These are phyloP conservation scores for Talaromyces sp. DNA, from an alignment of 2,329 filamentous ascomycete genomes.

Conservation along the genomic window DNA sequence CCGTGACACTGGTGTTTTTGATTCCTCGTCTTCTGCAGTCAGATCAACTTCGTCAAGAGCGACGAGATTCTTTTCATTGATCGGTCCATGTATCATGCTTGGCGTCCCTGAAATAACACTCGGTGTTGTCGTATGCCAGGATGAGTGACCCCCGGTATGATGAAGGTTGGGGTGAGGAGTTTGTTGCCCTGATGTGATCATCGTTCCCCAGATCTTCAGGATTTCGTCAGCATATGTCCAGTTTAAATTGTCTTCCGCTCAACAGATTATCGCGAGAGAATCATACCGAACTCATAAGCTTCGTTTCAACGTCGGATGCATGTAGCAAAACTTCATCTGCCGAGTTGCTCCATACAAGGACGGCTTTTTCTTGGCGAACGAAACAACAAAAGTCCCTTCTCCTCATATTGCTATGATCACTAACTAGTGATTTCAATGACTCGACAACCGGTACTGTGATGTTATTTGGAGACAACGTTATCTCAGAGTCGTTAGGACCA, in stretches of 20 bases:
- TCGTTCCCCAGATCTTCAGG: constrained; percentile 8
- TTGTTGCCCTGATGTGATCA: constrained; percentile 8
- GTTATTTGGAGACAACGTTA: constrained; percentile 9
- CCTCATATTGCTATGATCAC: constrained; percentile 4
- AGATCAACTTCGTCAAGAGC: constrained; percentile 11
- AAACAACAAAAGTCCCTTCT: constrained; percentile 12
- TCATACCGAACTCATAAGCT: constrained; percentile 11
- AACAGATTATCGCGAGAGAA: not conserved
- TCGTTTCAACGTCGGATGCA: constrained; percentile 10
- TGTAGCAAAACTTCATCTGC: constrained; percentile 10
- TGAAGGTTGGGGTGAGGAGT: constrained; percentile 5
- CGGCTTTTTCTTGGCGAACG: constrained; percentile 8
- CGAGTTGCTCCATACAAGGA: constrained; percentile 8
- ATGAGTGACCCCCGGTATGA: constrained; percentile 1
- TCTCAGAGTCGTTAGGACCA: constrained; percentile 7
- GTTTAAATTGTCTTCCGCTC: not conserved
- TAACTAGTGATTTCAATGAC: constrained; percentile 5
- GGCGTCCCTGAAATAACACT: constrained; percentile 6
- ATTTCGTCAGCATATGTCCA: not conserved
- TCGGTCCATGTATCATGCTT: not conserved
- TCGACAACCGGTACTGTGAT: constrained; percentile 11
- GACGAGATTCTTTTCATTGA: constrained; percentile 6
- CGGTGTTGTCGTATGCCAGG: constrained; percentile 5
- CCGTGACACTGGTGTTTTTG: constrained; percentile 4
- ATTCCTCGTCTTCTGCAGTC: constrained; percentile 11